Percentiles rank a stretch among this genome's conserved stretches.
These are phyloP conservation scores for Yamadazyma buinensis DNA, from an alignment of 1,139 yeast genomes.

Conservation along the genomic window DNA sequence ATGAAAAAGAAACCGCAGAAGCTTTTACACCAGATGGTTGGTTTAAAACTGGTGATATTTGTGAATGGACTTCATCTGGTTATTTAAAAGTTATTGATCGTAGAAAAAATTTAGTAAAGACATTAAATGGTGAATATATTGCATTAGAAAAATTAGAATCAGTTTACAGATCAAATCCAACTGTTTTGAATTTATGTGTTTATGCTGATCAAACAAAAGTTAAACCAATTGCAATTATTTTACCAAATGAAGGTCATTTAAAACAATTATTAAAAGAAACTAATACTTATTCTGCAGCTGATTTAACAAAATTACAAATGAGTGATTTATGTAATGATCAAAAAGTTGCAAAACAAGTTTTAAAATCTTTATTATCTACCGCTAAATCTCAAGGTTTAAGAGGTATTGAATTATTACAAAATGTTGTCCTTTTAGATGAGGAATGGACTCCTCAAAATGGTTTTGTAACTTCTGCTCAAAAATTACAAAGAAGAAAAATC, in stretches of 20 bases:
- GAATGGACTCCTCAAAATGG: slow-evolving; percentile 99
- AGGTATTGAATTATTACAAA: slow-evolving; percentile 84
- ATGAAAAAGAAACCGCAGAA: slow-evolving; percentile 72
- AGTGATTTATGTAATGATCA: slow-evolving; percentile 48
- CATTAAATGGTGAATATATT: slow-evolving; percentile 94
- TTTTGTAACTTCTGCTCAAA: slow-evolving; percentile 91
- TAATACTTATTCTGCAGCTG: slow-evolving; percentile 42
- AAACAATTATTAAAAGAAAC: slow-evolving; percentile 54
- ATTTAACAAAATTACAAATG: slow-evolving; percentile 50
- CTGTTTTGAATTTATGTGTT: slow-evolving; percentile 80
- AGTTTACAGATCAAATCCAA: slow-evolving; percentile 75
- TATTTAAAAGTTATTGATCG: slow-evolving; percentile 85
- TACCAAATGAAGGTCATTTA: slow-evolving; percentile 72
- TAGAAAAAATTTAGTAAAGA: slow-evolving; percentile 93
- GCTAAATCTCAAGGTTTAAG: slow-evolving; percentile 77
- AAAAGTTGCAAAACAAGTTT: slow-evolving; percentile 53
- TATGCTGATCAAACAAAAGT: slow-evolving; percentile 85
- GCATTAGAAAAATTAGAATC: slow-evolving; percentile 93
- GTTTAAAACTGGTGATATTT: slow-evolving; percentile 98
- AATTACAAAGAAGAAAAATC: slow-evolving; percentile 91
- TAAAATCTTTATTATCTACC: slow-evolving; percentile 60
- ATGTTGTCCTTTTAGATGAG: slow-evolving; percentile 73
- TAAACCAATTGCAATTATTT: slow-evolving; percentile 88
- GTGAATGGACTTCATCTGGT: slow-evolving; percentile 85
- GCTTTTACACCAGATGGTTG: slow-evolving; percentile 86